These are phyloP conservation scores for Calonectria fujianensis DNA, from an alignment of 2,329 filamentous ascomycete genomes.

Conservation along the genomic window DNA sequence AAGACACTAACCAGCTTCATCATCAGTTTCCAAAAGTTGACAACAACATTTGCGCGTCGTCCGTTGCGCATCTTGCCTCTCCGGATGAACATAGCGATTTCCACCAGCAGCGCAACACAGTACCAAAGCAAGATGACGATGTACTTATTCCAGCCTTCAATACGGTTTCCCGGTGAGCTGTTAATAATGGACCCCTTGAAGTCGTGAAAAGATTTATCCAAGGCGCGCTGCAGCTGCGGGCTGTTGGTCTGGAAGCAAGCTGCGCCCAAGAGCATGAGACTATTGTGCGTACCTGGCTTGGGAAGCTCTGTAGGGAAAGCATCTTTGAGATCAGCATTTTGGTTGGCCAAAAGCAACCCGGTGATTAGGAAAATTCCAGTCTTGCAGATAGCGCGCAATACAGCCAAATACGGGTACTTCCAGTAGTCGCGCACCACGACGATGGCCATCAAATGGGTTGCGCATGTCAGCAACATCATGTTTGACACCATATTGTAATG, in stretches of 20 bases:
- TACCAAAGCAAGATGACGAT: slow-evolving; percentile 40
- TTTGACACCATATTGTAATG: slow-evolving; percentile 43
- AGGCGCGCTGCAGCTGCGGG: slow-evolving; percentile 10
- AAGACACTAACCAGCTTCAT: neutral
- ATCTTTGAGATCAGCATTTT: slow-evolving; percentile 19
- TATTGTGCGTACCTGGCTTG: neutral
- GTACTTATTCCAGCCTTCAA: slow-evolving; percentile 42
- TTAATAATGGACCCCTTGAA: slow-evolving; percentile 8
- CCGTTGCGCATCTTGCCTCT: slow-evolving; percentile 37
- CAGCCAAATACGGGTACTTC: slow-evolving; percentile 34
- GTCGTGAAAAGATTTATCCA: slow-evolving; percentile 14
- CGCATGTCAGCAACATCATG: slow-evolving; percentile 41
- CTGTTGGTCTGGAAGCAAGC: slow-evolving; percentile 40
- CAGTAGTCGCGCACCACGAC: slow-evolving; percentile 39
- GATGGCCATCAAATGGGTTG: slow-evolving; percentile 40
- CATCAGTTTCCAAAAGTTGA: slow-evolving; percentile 15
- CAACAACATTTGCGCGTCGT: slow-evolving; percentile 13
- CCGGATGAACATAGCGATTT: slow-evolving; percentile 36
- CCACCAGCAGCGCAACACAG: slow-evolving; percentile 20
- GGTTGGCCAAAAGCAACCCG: slow-evolving; percentile 36
- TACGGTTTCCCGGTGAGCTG: slow-evolving; percentile 33
- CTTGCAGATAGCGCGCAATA: slow-evolving; percentile 33
- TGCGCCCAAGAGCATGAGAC: slow-evolving; percentile 31
- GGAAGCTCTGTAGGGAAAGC: slow-evolving; percentile 32
- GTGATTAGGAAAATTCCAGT: slow-evolving; percentile 38